Conservation (phyloP, 352 stramenopile species). For the Pythium phragmiticola region DNA sequence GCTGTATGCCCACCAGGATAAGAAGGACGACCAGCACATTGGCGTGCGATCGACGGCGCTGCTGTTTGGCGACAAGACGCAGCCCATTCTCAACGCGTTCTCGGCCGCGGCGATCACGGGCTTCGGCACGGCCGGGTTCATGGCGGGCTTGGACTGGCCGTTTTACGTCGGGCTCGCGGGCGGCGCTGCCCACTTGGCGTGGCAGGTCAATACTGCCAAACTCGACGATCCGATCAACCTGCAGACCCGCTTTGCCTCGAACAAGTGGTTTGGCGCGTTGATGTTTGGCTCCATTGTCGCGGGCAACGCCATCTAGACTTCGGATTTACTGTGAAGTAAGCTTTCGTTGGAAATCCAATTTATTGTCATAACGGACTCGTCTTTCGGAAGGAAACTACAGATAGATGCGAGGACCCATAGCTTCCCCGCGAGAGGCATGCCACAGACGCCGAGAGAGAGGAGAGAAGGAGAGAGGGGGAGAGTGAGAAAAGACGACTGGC, state of each 20-base stretch:
- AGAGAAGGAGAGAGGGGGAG: not conserved
- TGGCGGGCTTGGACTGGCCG: constrained; percentile 75
- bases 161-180: constrained; percentile 90
- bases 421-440: constrained; percentile 17
- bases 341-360: not conserved
- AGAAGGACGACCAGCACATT: constrained; percentile 95
- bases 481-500: constrained; percentile 1
- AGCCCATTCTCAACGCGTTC: constrained; percentile 91
- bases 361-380: constrained; percentile 23
- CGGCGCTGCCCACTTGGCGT: constrained; percentile 92
- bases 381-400: constrained; percentile 15
- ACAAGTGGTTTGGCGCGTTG: constrained; percentile 88
- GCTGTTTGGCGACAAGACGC: constrained; percentile 94
- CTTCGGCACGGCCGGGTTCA: constrained; percentile 71
- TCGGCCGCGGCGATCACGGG: constrained; percentile 60
- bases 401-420: not conserved
- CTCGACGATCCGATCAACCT: constrained; percentile 93
- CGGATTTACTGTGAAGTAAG: not conserved
- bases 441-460: too few species aligned
- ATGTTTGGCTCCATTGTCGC: constrained; percentile 83
- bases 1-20: constrained; percentile 99
- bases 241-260: constrained; percentile 92
- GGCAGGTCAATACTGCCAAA: constrained; percentile 97
- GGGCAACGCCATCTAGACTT: constrained; percentile 58
- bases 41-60: constrained; percentile 96